These are phyloP conservation scores for Monilinia vaccinii-corymbosi DNA, from an alignment of 2,329 filamentous ascomycete genomes.

Conservation along the genomic window DNA sequence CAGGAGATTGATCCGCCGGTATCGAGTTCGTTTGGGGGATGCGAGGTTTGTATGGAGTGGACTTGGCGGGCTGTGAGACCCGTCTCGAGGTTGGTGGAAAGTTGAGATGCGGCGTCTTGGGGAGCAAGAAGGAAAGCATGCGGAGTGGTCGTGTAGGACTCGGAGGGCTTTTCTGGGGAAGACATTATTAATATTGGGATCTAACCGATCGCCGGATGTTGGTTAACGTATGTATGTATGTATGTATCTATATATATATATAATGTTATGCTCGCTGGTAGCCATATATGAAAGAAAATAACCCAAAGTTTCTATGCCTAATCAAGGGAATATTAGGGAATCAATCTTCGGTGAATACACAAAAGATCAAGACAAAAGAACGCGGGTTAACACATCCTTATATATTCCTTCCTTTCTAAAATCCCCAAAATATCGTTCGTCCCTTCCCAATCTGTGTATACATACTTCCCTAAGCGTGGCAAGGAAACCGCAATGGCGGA, in stretches of 20 bases:
- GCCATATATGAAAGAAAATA: neutral
- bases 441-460: neutral
- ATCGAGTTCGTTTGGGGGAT: conserved; percentile 35
- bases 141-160: conserved; percentile 19
- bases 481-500: neutral
- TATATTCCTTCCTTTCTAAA: neutral
- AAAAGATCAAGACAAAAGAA: neutral
- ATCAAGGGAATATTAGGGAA: conserved; percentile 28
- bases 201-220: neutral
- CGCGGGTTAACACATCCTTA: neutral
- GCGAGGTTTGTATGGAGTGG: conserved; percentile 45
- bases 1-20: conserved; percentile 53
- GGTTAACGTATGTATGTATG: neutral
- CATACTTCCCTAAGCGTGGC: neutral
- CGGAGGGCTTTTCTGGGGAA: neutral
- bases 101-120: conserved; percentile 51
- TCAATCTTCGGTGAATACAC: neutral
- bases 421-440: neutral
- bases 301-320: conserved; percentile 22
- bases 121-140: conserved; percentile 54
- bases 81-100: conserved; percentile 56
- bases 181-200: neutral
- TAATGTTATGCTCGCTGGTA: neutral
- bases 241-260: neutral
- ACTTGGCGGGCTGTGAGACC: conserved; percentile 56